Evolutionary conservation across 2,329 filamentous ascomycete genomes (phyloP), one percentile per base, ranked within the genome.

Genomic region (Apiospora sp.): DNA sequence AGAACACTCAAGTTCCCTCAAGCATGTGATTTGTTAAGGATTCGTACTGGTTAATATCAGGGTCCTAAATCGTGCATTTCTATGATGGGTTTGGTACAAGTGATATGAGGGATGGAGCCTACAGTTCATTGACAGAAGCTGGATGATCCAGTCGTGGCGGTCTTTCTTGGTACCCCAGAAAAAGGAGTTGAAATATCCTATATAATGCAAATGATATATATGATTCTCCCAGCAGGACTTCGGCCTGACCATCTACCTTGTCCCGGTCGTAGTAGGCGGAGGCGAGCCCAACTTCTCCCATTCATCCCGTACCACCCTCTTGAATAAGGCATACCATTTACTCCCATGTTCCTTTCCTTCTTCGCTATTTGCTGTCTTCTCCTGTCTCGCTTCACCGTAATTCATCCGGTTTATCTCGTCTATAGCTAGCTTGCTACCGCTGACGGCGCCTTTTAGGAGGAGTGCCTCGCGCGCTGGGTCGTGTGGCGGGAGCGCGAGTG

Each of bases 361-460:
- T 49, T 37, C 41, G 0, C 73, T 74, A 43, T 30, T 4, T 76
- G 75, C 64, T 49, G 71, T 34, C 72, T 64, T 3, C 34, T 48
- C 5, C 14, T 30, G 27, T 1, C 12, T 10, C 10, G 1, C 22
- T 12, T 67, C 24, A 10, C 24, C 67, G 41, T 22, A 24, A 44
- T 68, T n/a, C 14, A 68, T 2, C 5, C n/a, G 24, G 12, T 34
- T 30, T 43, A 68, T 8, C 67, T 48, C 67, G 6, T 46, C 27
- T 1, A 68, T 19, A n/a, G 41, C 67, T n/a, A 46, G 14, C n/a
- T 68, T 43, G 4, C 75, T 68, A 0, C 78, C 80, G 34, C 78
- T 80, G 3, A 81, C 72, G 0, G 82, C 83, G 8, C 82, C 83
- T 69, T 77, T 81, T 68, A 77, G 58, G 51, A 83, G 74, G 70